These are phyloP conservation scores for Astrephomene gubernaculifera DNA, from an alignment of 139 green algal species.

Conservation along the genomic window DNA sequence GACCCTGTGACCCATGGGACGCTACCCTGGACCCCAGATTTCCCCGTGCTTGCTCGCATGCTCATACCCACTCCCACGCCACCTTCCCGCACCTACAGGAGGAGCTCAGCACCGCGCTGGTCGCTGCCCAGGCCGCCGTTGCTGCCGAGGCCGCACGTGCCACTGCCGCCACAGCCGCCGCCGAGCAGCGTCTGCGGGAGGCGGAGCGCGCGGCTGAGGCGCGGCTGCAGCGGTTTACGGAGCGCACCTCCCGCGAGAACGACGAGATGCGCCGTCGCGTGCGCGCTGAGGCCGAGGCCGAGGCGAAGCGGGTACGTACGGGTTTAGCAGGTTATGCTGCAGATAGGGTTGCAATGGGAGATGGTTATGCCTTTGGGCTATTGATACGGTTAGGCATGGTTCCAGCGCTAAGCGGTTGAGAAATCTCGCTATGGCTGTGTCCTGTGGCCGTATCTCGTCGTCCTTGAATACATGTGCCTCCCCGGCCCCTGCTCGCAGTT, in stretches of 20 bases:
- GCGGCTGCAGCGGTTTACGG: slow-evolving; percentile 15
- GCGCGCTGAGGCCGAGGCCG: slow-evolving; percentile 3
- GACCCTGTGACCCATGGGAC: too few relatives aligned
- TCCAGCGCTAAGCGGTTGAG: too few relatives aligned
- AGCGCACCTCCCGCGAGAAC: slow-evolving; percentile 24
- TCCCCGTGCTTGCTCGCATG: too few relatives aligned
- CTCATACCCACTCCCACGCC: background rate
- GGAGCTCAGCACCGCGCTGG: background rate
- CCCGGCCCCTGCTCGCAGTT: slow-evolving; percentile 23
- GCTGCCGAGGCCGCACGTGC: background rate
- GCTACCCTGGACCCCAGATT: too few relatives aligned
- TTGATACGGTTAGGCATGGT: too few relatives aligned
- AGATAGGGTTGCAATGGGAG: too few relatives aligned
- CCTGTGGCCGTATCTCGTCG: too few relatives aligned
- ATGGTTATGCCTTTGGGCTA: too few relatives aligned
- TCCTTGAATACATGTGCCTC: too few relatives aligned
- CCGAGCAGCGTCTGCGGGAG: background rate
- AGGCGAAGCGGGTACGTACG: slow-evolving; percentile 30
- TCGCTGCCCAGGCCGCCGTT: background rate
- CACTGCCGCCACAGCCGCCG: background rate
- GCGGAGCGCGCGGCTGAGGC: slow-evolving; percentile 10
- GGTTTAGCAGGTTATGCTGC: too few relatives aligned
- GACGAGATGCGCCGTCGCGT: slow-evolving; percentile 34
- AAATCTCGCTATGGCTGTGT: too few relatives aligned
- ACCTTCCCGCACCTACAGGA: background rate